Conservation (phyloP, 176 grass and related monocot species). For the Oryza coarctata region DNA sequence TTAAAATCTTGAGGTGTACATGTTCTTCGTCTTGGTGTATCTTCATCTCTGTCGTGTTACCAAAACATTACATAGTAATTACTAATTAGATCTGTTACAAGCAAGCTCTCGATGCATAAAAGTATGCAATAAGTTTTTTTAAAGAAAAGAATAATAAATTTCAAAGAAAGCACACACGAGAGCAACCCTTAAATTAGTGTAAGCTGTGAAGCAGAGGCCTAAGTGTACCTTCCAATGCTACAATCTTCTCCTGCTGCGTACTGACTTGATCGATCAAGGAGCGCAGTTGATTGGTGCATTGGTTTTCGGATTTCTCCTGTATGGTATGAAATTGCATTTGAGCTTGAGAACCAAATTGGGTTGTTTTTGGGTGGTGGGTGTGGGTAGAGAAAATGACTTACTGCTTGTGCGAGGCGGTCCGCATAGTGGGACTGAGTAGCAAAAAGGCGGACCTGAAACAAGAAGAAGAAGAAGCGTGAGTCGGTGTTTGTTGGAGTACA, state of each 20-base stretch:
- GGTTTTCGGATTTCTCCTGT: conserved; percentile 79
- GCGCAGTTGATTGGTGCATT: conserved; percentile 63
- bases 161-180: not conserved
- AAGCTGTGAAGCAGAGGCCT: not conserved
- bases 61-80: conserved; percentile 19
- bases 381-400: conserved; percentile 30
- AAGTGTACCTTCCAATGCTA: conserved; percentile 65
- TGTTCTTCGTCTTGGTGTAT: conserved; percentile 71
- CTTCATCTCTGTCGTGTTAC: conserved; percentile 65
- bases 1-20: conserved; percentile 73
- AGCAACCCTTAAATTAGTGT: not conserved
- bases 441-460: conserved; percentile 76
- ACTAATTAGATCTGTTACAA: not conserved
- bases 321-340: conserved; percentile 26
- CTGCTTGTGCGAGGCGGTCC: conserved; percentile 63
- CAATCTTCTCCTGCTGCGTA: conserved; percentile 86
- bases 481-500: too few species aligned
- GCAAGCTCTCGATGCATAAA: not conserved
- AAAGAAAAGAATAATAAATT: not conserved
- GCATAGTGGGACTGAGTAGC: conserved; percentile 73
- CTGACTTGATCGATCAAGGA: conserved; percentile 91
- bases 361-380: not conserved
- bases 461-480: not conserved
- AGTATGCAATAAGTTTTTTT: not conserved
- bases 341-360: not conserved